Evolutionary conservation across 345 rosid genomes (phyloP), one percentile per base, ranked within the genome.

Genomic region (Moringa oleifera): DNA sequence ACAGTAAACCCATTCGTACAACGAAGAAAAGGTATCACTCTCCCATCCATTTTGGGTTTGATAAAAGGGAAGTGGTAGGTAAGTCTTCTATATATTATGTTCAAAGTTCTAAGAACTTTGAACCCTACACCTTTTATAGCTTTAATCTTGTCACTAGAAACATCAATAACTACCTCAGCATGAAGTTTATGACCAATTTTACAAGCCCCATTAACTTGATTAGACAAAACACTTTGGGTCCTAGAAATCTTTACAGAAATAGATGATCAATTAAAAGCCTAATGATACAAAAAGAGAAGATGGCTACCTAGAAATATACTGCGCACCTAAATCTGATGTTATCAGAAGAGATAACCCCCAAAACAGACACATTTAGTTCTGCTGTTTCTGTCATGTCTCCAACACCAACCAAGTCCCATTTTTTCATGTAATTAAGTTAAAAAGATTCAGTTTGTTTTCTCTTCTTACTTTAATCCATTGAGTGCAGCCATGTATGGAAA

Each of bases 381-480:
- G 68, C 54, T 72, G 88, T 83, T 78, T 68, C 78, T 74, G 55
- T 83, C 88, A 78, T 74, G 74, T 76, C 75, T 73, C 81, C 64
- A 73, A 73, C 87, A 70, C 78, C 80, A 71, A 71, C 6, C 37
- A 33, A 5, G 6, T 41, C 12, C 12, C 13, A 41, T 4, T 41
- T 15, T 15, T 9, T 41, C 12, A 16, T 7, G 6, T 15, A 41
- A 41, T 41, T 41, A 41, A 4, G 6, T 41, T 33, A 33, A 4
- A 33, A 1, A 16, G 12, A 41, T 16, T 16, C 17, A 41, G 11
- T 41, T 1, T 41, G 47, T 2, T 41, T 41, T 4, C 1, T 41
- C 13, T 41, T 15, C 17, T 11, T 5, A 41, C 12, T 16, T 41
- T 41, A 41, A 15, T 33, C 5, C 5, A 11, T 33, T 33, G 11